Percentiles rank a stretch among this genome's conserved stretches.
Conservation (phyloP, 2,329 filamentous ascomycete species). For the Neonectria faginata region DNA sequence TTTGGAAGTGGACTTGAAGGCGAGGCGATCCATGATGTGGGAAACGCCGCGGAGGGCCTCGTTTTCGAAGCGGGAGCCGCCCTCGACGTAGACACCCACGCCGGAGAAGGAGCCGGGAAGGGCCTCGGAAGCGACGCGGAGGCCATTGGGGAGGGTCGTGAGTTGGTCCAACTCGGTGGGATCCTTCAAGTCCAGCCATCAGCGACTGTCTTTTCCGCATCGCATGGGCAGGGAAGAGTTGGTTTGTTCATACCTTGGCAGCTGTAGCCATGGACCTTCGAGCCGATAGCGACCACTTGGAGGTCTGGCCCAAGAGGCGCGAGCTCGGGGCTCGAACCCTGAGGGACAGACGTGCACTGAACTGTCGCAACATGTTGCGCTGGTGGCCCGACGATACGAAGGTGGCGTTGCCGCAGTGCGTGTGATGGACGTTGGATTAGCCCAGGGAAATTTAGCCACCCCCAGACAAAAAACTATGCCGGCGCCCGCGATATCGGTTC, state of each 20-base stretch:
- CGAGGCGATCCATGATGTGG: slow-evolving; percentile 94
- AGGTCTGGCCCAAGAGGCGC: slow-evolving; percentile 39
- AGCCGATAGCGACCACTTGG: slow-evolving; percentile 37
- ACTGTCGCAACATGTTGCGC: slow-evolving; percentile 52
- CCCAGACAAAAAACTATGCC: slow-evolving; percentile 2
- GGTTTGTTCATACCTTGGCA: slow-evolving; percentile 47
- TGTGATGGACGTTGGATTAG: not conserved
- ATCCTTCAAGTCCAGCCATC: slow-evolving; percentile 61
- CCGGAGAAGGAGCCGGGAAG: slow-evolving; percentile 94
- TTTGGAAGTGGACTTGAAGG: slow-evolving; percentile 87
- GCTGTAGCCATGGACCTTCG: slow-evolving; percentile 50
- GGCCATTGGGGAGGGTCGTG: slow-evolving; percentile 89
- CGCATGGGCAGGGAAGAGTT: not conserved
- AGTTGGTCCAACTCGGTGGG: slow-evolving; percentile 88
- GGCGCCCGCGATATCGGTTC: slow-evolving; percentile 38
- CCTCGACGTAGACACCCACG: slow-evolving; percentile 95
- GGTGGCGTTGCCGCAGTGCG: slow-evolving; percentile 26
- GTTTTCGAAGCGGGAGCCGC: slow-evolving; percentile 94
- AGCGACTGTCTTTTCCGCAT: slow-evolving; percentile 5
- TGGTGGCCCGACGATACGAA: slow-evolving; percentile 22
- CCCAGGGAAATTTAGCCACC: slow-evolving; percentile 42
- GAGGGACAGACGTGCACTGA: slow-evolving; percentile 49
- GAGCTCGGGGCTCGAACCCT: slow-evolving; percentile 43
- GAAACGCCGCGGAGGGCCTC: slow-evolving; percentile 86
- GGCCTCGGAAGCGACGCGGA: slow-evolving; percentile 94